Evolutionary conservation across 495 filamentous ascomycete species (phyloP).

Genomic region (Aspergillus coremiiformis): DNA sequence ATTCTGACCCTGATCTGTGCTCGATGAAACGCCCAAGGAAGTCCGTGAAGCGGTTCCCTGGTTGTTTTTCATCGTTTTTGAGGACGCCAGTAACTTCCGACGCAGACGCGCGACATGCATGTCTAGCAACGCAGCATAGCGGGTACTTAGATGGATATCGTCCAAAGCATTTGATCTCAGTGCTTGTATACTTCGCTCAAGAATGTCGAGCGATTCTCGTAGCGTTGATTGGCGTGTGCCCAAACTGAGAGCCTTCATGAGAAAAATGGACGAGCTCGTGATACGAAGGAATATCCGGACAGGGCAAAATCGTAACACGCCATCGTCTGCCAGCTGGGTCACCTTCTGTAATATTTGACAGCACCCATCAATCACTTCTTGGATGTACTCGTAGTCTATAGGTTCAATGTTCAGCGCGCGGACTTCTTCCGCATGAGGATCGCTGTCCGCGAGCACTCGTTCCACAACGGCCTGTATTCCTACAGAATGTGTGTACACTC

Average conservation of each 20-base stretch:
- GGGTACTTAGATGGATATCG: slow-evolving; percentile 46
- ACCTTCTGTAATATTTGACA: slow-evolving; percentile 45
- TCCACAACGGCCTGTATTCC: slow-evolving; percentile 50
- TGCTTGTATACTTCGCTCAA: slow-evolving; percentile 42
- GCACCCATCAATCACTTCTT: slow-evolving; percentile 49
- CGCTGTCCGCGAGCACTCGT: slow-evolving; percentile 35
- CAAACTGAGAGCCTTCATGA: slow-evolving; percentile 48
- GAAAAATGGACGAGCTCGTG: slow-evolving; percentile 45
- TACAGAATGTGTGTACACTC: slow-evolving; percentile 47
- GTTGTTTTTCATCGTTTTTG: slow-evolving; percentile 21
- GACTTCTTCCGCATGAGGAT: slow-evolving; percentile 33
- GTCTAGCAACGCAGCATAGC: slow-evolving; percentile 45
- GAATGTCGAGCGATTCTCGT: slow-evolving; percentile 40
- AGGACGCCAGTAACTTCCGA: slow-evolving; percentile 35
- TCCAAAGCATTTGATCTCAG: slow-evolving; percentile 44
- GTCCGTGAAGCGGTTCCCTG: slow-evolving; percentile 19
- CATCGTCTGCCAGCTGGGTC: slow-evolving; percentile 33
- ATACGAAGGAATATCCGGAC: slow-evolving; percentile 47
- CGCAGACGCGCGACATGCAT: slow-evolving; percentile 41
- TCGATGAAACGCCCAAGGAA: slow-evolving; percentile 27
- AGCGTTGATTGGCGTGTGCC: slow-evolving; percentile 43
- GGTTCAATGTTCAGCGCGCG: slow-evolving; percentile 44
- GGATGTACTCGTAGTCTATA: slow-evolving; percentile 48
- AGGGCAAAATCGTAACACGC: slow-evolving; percentile 41
- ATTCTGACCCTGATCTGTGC: slow-evolving; percentile 21